Percentiles rank a stretch among this genome's conserved stretches.
Evolutionary conservation across 306 rosid species (phyloP).

Genomic region (Lablab purpureus): DNA sequence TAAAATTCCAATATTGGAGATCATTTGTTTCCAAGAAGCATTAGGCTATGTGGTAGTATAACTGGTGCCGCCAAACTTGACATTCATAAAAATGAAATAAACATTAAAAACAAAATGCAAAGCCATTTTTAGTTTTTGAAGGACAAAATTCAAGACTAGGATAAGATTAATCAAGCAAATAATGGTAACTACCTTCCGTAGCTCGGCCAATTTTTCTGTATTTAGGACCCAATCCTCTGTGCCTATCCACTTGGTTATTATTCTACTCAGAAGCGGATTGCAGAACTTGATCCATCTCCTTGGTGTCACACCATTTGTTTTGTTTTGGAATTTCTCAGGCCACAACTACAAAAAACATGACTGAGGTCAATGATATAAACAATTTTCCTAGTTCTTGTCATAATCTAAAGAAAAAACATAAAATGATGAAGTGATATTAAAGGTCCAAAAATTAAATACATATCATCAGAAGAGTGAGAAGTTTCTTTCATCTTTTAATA

Average conservation of each 20-base stretch:
- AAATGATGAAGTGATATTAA: constrained; percentile 8
- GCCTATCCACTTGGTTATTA: constrained; percentile 79
- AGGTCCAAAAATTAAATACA: background rate
- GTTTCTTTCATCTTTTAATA: background rate
- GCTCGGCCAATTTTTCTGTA: constrained; percentile 80
- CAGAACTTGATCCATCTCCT: constrained; percentile 98
- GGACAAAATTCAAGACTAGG: background rate
- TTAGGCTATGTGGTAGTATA: constrained; percentile 21
- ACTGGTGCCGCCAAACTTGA: constrained; percentile 20
- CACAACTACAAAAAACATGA: constrained; percentile 72
- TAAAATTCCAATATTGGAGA: constrained; percentile 26
- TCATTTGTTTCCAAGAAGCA: constrained; percentile 23
- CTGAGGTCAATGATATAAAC: constrained; percentile 45
- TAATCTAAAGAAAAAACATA: constrained; percentile 4
- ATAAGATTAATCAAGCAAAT: constrained; percentile 39
- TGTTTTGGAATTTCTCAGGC: constrained; percentile 97
- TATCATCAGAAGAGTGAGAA: background rate
- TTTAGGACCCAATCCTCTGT: constrained; percentile 93
- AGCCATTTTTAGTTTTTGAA: constrained; percentile 31
- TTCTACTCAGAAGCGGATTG: constrained; percentile 82
- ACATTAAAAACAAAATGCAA: constrained; percentile 1
- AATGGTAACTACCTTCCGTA: constrained; percentile 65
- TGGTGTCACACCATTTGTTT: constrained; percentile 98
- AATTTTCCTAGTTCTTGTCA: constrained; percentile 34
- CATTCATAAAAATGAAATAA: constrained; percentile 5